Evolutionary conservation across 2,329 filamentous ascomycete genomes (phyloP).

Genomic region (Aspergillus fischeri): DNA sequence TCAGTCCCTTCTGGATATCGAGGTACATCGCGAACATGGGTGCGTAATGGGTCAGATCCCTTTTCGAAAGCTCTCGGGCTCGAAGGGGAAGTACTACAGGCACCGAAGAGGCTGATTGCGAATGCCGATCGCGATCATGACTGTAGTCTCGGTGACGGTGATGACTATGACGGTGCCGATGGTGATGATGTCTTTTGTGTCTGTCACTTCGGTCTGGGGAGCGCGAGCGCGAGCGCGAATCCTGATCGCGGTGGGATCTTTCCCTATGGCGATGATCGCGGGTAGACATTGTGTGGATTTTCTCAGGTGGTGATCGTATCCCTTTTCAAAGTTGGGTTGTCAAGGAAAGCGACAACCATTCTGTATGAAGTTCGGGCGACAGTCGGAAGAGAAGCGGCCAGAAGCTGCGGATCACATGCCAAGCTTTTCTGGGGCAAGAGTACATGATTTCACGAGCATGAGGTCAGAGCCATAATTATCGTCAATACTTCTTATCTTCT

Average conservation of each 20-base stretch:
- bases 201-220: slow-evolving; percentile 30
- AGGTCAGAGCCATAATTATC: not conserved
- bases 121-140: slow-evolving; percentile 10
- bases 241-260: slow-evolving; percentile 18
- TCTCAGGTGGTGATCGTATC: not conserved
- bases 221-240: slow-evolving; percentile 31
- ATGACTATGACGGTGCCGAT: slow-evolving; percentile 19
- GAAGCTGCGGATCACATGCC: not conserved
- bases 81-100: slow-evolving; percentile 58
- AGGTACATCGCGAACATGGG: slow-evolving; percentile 80
- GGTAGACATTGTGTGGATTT: slow-evolving; percentile 1
- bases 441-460: not conserved
- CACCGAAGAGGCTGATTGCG: not conserved
- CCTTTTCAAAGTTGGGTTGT: too few species aligned
- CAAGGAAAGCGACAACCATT: not conserved
- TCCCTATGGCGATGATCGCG: slow-evolving; percentile 8
- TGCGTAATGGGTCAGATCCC: slow-evolving; percentile 62
- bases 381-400: not conserved
- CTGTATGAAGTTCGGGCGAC: not conserved
- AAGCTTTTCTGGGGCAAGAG: not conserved
- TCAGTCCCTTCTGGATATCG: slow-evolving; percentile 76
- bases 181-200: slow-evolving; percentile 28
- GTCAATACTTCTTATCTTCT: not conserved
- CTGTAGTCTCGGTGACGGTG: slow-evolving; percentile 10
- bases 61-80: slow-evolving; percentile 63